A percentile compares a stretch with the other conserved stretches of the same genome.
Evolutionary conservation across 1,139 yeast genomes (phyloP).

Genomic region (Debaryomyces nepalensis): DNA sequence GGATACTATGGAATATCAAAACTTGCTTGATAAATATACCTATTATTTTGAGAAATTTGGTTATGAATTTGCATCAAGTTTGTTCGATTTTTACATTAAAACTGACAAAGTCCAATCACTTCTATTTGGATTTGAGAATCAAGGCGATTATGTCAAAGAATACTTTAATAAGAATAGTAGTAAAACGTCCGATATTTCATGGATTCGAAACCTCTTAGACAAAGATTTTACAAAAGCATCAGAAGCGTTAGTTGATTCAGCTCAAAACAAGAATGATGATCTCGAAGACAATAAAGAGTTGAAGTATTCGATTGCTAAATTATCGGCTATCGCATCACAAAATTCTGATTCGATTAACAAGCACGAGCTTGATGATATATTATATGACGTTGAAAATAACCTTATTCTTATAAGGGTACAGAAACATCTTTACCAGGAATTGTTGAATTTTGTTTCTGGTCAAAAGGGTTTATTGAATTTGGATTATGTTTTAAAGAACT

Average conservation of each 20-base stretch:
- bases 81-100: slow-evolving; percentile 64
- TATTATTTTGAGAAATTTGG: slow-evolving; percentile 65
- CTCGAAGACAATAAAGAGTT: slow-evolving; percentile 54
- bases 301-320: slow-evolving; percentile 73
- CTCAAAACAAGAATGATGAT: slow-evolving; percentile 41
- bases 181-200: slow-evolving; percentile 62
- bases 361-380: slow-evolving; percentile 25
- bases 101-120: slow-evolving; percentile 58
- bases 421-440: slow-evolving; percentile 38
- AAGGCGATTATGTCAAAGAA: slow-evolving; percentile 51
- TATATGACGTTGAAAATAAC: slow-evolving; percentile 52
- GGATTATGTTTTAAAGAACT: slow-evolving; percentile 25
- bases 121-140: slow-evolving; percentile 60
- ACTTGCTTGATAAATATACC: slow-evolving; percentile 41
- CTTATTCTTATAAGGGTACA: slow-evolving; percentile 55
- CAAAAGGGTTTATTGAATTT: slow-evolving; percentile 24
- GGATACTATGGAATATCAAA: slow-evolving; percentile 18
- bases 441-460: slow-evolving; percentile 31
- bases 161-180: slow-evolving; percentile 55
- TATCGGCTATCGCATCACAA: slow-evolving; percentile 45
- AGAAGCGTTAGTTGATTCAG: slow-evolving; percentile 45
- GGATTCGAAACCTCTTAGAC: slow-evolving; percentile 71
- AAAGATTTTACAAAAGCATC: slow-evolving; percentile 57
- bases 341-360: slow-evolving; percentile 1
- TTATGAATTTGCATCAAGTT: slow-evolving; percentile 67